Percentiles rank a stretch among this genome's conserved stretches.
phyloP scores from a whole-genome alignment of 73 alveolate species.

The Symbiodinium pilosum region DNA sequence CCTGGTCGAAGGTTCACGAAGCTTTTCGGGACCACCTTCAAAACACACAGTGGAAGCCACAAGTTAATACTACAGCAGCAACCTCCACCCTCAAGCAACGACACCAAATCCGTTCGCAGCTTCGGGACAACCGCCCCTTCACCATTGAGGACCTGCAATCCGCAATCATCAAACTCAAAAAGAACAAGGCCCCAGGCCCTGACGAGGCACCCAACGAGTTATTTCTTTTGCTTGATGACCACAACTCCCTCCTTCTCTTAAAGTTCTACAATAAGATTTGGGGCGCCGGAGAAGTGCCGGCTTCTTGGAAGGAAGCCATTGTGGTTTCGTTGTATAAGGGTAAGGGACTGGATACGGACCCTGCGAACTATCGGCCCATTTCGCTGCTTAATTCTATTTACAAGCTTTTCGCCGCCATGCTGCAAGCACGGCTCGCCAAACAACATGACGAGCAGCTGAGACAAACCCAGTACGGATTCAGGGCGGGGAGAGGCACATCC shows the following conservation, averaged over 20 bases:
- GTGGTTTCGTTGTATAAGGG: background rate
- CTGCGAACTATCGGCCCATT: background rate
- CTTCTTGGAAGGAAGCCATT: background rate
- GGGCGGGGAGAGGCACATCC: background rate
- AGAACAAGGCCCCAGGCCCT: constrained; percentile 19
- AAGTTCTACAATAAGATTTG: background rate
- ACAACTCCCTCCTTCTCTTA: background rate
- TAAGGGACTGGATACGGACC: background rate
- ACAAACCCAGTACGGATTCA: background rate
- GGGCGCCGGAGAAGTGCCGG: background rate
- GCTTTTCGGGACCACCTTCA: background rate
- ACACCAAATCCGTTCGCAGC: background rate
- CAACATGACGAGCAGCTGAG: background rate
- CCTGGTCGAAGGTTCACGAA: background rate
- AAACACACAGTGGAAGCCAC: background rate
- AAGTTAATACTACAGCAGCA: too few relatives aligned
- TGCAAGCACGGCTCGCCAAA: background rate
- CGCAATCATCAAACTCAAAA: background rate
- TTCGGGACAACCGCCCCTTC: background rate
- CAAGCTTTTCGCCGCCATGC: background rate
- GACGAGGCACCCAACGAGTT: background rate
- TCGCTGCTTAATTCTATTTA: background rate
- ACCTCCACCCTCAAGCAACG: too few relatives aligned
- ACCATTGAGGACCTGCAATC: background rate
- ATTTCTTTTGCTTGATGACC: background rate